phyloP scores from a whole-genome alignment of 805 yeast species.

The Yarrowia osloensis region DNA sequence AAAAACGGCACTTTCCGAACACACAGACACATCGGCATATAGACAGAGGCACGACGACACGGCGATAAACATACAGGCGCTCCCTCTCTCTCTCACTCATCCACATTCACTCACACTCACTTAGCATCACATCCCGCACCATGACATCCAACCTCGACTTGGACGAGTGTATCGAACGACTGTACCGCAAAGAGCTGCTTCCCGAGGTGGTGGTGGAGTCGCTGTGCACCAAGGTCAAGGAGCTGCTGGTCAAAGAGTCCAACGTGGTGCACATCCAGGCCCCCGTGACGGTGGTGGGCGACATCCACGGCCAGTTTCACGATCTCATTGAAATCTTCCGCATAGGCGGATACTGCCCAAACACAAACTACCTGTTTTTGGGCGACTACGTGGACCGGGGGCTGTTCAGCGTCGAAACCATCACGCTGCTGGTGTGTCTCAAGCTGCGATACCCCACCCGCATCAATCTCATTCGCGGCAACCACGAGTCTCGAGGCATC shows the following conservation, averaged over 20 bases:
- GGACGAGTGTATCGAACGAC: slow-evolving; percentile 68
- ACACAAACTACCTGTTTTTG: slow-evolving; percentile 86
- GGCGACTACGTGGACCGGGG: slow-evolving; percentile 99
- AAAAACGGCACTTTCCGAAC: too few relatives aligned
- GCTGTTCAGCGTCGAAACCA: slow-evolving; percentile 89
- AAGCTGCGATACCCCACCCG: slow-evolving; percentile 87
- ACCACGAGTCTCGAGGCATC: slow-evolving; percentile 94
- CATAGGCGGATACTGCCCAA: slow-evolving; percentile 91
- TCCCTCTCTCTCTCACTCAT: not conserved
- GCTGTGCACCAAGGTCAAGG: slow-evolving; percentile 78
- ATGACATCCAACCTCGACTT: slow-evolving; percentile 39
- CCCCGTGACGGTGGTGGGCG: slow-evolving; percentile 96
- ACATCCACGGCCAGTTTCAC: slow-evolving; percentile 96
- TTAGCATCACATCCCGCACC: not conserved
- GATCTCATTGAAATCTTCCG: slow-evolving; percentile 89
- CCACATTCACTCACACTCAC: not conserved
- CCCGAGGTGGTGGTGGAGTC: slow-evolving; percentile 72
- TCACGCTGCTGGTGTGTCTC: slow-evolving; percentile 74
- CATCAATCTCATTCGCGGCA: slow-evolving; percentile 82
- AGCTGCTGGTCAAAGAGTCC: slow-evolving; percentile 73
- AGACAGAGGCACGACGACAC: not conserved
- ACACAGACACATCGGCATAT: not conserved
- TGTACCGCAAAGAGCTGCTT: slow-evolving; percentile 63
- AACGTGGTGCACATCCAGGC: slow-evolving; percentile 81
- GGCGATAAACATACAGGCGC: not conserved